Evolutionary conservation across 495 filamentous ascomycete genomes (phyloP).

Genomic region (Lasiosphaeris hirsuta): DNA sequence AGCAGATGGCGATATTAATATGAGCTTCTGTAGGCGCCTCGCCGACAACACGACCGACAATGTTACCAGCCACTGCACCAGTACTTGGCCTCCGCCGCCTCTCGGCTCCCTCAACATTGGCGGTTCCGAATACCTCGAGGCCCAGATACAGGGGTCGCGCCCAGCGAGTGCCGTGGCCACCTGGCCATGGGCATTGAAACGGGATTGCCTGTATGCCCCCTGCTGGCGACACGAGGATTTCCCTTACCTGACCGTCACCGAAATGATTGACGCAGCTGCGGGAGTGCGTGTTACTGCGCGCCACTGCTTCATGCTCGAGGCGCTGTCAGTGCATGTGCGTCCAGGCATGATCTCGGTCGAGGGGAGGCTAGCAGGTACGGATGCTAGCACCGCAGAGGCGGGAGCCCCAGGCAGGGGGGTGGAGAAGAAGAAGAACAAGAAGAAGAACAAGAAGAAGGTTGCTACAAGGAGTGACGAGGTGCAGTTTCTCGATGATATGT

Average conservation of each 20-base stretch:
- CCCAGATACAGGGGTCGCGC: neutral
- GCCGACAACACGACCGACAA: neutral
- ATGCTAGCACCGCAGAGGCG: neutral
- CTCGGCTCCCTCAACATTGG: neutral
- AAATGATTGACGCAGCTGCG: conserved; percentile 51
- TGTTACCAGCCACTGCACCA: neutral
- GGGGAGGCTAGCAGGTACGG: no score
- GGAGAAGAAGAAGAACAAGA: neutral
- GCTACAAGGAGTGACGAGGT: conserved; percentile 28
- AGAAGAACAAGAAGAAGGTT: conserved; percentile 1
- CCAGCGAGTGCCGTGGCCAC: neutral
- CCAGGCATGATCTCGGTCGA: conserved; percentile 21
- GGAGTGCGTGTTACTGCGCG: conserved; percentile 55
- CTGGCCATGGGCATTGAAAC: neutral
- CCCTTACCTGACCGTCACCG: conserved; percentile 53
- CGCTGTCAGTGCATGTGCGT: conserved; percentile 28
- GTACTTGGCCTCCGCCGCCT: neutral
- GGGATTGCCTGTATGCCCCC: conserved; percentile 33
- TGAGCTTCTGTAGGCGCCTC: conserved; percentile 41
- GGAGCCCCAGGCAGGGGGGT: neutral
- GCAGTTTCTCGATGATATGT: conserved; percentile 43
- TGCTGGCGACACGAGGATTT: conserved; percentile 57
- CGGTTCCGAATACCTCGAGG: neutral
- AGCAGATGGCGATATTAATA: conserved; percentile 44
- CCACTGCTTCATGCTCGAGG: conserved; percentile 49